A percentile compares a stretch with the other conserved stretches of the same genome.
Conservation (phyloP, 164 flowering plant genomes). For the Vitis rupestris region DNA sequence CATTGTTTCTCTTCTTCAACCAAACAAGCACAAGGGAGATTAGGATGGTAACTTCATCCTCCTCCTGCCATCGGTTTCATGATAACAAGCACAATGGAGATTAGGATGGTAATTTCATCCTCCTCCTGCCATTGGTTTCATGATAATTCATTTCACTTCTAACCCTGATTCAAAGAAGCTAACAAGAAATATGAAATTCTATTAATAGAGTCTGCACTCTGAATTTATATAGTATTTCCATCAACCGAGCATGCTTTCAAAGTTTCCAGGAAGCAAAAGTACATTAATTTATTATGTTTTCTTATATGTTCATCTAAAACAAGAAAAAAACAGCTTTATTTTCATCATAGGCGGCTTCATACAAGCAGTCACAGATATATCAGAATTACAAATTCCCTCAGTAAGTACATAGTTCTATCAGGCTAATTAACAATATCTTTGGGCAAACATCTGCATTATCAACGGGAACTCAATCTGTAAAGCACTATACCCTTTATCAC, state of each 20-base stretch:
- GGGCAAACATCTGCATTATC: neutral
- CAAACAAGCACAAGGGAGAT: neutral
- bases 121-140: neutral
- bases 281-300: neutral
- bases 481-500: neutral
- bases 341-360: neutral
- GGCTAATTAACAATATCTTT: neutral
- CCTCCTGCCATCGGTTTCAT: neutral
- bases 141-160: neutral
- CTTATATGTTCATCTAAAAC: neutral
- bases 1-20: neutral
- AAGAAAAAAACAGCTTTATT: neutral
- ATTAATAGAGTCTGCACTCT: neutral
- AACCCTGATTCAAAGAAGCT: neutral
- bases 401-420: neutral
- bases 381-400: neutral
- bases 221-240: neutral
- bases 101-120: neutral
- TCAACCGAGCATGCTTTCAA: neutral
- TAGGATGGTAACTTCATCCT: neutral
- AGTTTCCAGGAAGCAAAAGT: neutral
- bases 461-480: neutral
- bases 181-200: neutral
- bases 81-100: neutral
- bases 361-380: neutral